Percentiles rank a stretch among this genome's conserved stretches.
Conservation (phyloP, 805 yeast genomes). For the Pichia gijzeniarum region DNA sequence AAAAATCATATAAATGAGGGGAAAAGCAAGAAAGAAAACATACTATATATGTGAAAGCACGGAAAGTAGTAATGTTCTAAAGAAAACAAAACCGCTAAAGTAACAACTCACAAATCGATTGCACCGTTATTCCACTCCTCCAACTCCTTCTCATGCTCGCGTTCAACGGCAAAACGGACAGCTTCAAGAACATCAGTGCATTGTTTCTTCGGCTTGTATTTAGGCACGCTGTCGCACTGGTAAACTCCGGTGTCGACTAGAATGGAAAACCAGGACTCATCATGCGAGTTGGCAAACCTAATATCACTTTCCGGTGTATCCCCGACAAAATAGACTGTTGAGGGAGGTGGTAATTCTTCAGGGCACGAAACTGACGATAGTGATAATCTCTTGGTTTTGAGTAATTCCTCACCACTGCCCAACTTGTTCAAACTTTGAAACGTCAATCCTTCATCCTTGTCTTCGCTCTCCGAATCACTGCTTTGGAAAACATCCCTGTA, state of each 20-base stretch:
- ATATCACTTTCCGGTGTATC: conserved; percentile 89
- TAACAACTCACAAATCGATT: conserved; percentile 15
- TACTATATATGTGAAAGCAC: no score
- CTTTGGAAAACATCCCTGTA: conserved; percentile 11
- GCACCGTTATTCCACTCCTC: conserved; percentile 58
- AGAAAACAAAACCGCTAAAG: no score
- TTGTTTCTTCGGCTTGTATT: conserved; percentile 68
- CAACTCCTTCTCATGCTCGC: conserved; percentile 69
- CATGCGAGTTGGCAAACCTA: conserved; percentile 82
- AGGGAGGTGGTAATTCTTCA: conserved; percentile 67
- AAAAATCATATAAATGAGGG: no score
- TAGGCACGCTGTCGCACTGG: conserved; percentile 72
- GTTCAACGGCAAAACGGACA: conserved; percentile 74
- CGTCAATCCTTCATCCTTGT: conserved; percentile 40
- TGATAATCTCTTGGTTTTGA: no score
- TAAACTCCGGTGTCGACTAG: conserved; percentile 85
- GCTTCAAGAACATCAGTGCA: conserved; percentile 76
- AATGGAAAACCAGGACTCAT: conserved; percentile 77
- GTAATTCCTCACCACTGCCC: neutral
- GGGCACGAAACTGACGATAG: conserved; percentile 1
- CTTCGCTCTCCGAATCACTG: conserved; percentile 28
- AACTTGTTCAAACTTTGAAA: conserved; percentile 39
- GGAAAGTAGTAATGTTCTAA: no score
- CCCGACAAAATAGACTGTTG: conserved; percentile 83
- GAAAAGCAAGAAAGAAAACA: no score